A percentile compares a stretch with the other conserved stretches of the same genome.
These are phyloP conservation scores for Leccinum rimulosum DNA, from an alignment of 768 basidiomycete species.

Conservation along the genomic window DNA sequence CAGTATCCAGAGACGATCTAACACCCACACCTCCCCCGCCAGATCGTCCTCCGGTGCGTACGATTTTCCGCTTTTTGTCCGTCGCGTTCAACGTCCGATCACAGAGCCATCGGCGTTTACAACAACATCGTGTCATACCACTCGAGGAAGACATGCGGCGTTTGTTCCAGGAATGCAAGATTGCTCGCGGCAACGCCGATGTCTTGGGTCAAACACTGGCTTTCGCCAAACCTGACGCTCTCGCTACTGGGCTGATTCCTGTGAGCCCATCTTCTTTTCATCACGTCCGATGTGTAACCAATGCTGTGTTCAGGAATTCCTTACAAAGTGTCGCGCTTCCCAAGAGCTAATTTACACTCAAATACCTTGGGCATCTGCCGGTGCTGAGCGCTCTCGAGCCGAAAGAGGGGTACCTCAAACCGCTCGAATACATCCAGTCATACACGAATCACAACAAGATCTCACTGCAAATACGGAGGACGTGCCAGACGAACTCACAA, in stretches of 20 bases:
- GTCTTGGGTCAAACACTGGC: slow-evolving; percentile 70
- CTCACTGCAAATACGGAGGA: slow-evolving; percentile 31
- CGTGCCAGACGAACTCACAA: slow-evolving; percentile 47
- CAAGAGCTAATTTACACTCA: slow-evolving; percentile 85
- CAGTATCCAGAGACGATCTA: slow-evolving; percentile 29
- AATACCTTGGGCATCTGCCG: slow-evolving; percentile 87
- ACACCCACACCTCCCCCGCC: slow-evolving; percentile 25
- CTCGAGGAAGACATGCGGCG: slow-evolving; percentile 82
- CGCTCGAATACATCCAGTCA: slow-evolving; percentile 17
- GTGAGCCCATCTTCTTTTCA: slow-evolving; percentile 37
- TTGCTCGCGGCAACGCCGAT: slow-evolving; percentile 78
- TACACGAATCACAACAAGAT: slow-evolving; percentile 22
- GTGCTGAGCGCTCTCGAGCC: slow-evolving; percentile 68
- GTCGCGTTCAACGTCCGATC: neutral
- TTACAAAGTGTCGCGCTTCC: slow-evolving; percentile 71
- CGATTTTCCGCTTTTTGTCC: neutral
- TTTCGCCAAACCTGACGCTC: slow-evolving; percentile 66
- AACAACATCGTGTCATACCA: slow-evolving; percentile 51
- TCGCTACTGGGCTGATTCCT: slow-evolving; percentile 62
- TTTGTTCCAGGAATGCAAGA: slow-evolving; percentile 81
- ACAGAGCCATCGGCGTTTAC: slow-evolving; percentile 15
- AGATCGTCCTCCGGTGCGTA: slow-evolving; percentile 24
- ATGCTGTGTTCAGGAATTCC: slow-evolving; percentile 65
- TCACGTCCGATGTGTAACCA: neutral
- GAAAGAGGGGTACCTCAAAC: slow-evolving; percentile 20